Percentiles rank a stretch among this genome's conserved stretches.
Evolutionary conservation across 225 moss, liverwort and hornwort genomes (phyloP).

Genomic region (Pseudisothecium myosuroides): DNA sequence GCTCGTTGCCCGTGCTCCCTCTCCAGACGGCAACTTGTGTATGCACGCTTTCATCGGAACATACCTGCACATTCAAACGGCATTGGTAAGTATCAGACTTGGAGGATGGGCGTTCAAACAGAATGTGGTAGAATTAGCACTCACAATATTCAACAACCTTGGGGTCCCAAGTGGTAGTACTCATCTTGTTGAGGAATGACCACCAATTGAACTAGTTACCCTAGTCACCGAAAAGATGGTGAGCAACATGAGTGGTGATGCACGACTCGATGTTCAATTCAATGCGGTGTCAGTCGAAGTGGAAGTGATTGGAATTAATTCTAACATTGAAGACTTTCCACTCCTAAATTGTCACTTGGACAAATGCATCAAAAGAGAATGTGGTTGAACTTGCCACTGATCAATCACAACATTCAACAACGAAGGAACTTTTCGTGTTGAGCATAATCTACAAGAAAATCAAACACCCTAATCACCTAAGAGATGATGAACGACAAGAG

Average conservation of each 20-base stretch:
- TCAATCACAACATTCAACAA: neutral
- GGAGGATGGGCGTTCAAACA: neutral
- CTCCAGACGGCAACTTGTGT: slow-evolving; percentile 49
- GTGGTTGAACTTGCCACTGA: neutral
- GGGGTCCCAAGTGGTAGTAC: neutral
- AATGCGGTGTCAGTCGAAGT: neutral
- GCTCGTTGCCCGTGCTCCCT: slow-evolving; percentile 28
- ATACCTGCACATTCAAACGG: slow-evolving; percentile 33
- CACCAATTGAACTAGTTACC: neutral
- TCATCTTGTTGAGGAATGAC: neutral
- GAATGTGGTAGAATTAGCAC: neutral
- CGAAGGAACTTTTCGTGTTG: neutral
- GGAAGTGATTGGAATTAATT: no score
- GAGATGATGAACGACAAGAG: neutral
- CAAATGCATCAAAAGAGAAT: neutral
- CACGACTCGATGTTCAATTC: neutral
- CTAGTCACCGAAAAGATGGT: neutral
- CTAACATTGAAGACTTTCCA: no score
- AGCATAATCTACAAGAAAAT: neutral
- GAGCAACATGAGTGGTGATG: neutral
- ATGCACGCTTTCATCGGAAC: slow-evolving; percentile 81
- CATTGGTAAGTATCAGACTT: neutral
- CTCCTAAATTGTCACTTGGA: neutral
- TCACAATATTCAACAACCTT: neutral
- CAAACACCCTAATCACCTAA: neutral